phyloP scores from a whole-genome alignment of 75 land plant species.

The Selaginella tamariscina region DNA sequence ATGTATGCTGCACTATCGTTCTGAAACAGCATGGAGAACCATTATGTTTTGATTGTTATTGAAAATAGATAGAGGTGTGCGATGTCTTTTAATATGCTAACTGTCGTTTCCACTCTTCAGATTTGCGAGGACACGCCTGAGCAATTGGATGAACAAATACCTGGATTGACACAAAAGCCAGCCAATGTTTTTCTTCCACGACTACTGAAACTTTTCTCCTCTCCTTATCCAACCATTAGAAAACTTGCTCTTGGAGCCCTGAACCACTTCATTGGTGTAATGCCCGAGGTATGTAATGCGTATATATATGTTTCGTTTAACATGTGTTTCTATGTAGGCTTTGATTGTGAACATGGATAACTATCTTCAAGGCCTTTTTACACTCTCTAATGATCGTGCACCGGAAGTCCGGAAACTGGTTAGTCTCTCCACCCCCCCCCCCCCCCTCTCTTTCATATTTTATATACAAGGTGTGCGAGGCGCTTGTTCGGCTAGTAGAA shows the following conservation, averaged over 20 bases:
- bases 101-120: constrained; percentile 20
- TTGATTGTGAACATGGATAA: constrained; percentile 73
- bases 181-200: constrained; percentile 77
- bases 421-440: not conserved
- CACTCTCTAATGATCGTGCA: constrained; percentile 63
- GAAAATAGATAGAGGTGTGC: too few species aligned
- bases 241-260: constrained; percentile 69
- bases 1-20: too few species aligned
- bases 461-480: constrained; percentile 63
- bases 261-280: constrained; percentile 69
- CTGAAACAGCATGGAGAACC: too few species aligned
- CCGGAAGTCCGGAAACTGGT: constrained; percentile 95
- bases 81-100: not conserved
- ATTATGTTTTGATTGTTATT: too few species aligned
- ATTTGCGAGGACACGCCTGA: constrained; percentile 92
- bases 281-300: constrained; percentile 55
- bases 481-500: constrained; percentile 81
- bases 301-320: not conserved
- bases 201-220: constrained; percentile 84
- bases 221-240: constrained; percentile 68
- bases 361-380: constrained; percentile 85
- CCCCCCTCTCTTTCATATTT: too few species aligned
- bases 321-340: constrained; percentile 38
- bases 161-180: constrained; percentile 71
- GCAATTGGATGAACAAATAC: constrained; percentile 70